Evolutionary conservation across 768 basidiomycete species (phyloP).

Genomic region (Panaeolus cyanescens): DNA sequence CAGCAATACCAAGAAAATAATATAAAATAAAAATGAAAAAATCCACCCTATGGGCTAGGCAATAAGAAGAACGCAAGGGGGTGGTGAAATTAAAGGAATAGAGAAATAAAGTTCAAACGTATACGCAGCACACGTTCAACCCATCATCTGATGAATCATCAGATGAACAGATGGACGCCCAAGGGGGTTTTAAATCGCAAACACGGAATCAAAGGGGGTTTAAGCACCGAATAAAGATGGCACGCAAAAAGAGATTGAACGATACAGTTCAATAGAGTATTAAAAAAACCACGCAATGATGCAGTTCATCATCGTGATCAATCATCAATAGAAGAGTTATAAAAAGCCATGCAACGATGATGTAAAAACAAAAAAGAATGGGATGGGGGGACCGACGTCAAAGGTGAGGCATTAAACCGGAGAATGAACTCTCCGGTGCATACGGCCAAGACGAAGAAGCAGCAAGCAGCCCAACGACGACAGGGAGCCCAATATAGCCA

Average conservation of each 20-base stretch:
- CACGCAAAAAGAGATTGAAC: not conserved
- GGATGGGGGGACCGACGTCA: not conserved
- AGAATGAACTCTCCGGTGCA: not conserved
- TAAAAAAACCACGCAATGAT: not conserved
- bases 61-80: not conserved
- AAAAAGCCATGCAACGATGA: not conserved
- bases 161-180: not conserved
- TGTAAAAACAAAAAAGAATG: slow-evolving; percentile 1
- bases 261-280: not conserved
- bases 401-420: not conserved
- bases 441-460: not conserved
- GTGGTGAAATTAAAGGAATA: slow-evolving; percentile 1
- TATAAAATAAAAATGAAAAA: not conserved
- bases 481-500: no score
- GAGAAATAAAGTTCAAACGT: slow-evolving; percentile 3
- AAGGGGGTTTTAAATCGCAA: not conserved
- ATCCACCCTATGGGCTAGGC: no score
- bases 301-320: not conserved
- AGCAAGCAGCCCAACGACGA: no score
- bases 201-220: not conserved
- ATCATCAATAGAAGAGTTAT: not conserved
- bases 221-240: not conserved
- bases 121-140: not conserved
- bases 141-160: slow-evolving; percentile 1
- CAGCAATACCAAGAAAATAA: not conserved